These are phyloP conservation scores for Fusarium nematophilum DNA, from an alignment of 2,329 filamentous ascomycete genomes.

Conservation along the genomic window DNA sequence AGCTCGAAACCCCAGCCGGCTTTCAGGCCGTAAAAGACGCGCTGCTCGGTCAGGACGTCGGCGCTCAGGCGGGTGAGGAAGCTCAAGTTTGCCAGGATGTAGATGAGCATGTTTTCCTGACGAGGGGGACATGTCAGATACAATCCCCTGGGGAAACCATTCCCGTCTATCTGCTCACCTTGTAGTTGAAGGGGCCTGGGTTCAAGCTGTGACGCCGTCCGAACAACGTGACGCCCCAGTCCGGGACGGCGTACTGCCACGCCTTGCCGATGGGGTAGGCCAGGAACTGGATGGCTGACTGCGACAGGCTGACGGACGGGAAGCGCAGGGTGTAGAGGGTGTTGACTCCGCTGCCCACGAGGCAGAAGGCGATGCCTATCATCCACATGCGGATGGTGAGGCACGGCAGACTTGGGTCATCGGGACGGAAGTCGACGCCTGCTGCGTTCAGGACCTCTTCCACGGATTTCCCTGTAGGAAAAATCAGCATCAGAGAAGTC, in stretches of 20 bases:
- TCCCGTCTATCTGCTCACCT: constrained; percentile 22
- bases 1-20: constrained; percentile 62
- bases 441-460: constrained; percentile 46
- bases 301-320: constrained; percentile 47
- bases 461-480: constrained; percentile 20
- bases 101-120: constrained; percentile 65
- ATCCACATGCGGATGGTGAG: constrained; percentile 55
- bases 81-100: constrained; percentile 66
- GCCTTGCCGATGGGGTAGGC: constrained; percentile 57
- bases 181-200: constrained; percentile 53
- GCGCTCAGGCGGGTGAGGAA: constrained; percentile 53
- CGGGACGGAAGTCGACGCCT: constrained; percentile 43
- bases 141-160: not conserved
- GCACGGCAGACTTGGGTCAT: constrained; percentile 46
- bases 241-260: constrained; percentile 47
- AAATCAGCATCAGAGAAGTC: not conserved
- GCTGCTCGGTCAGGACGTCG: constrained; percentile 49
- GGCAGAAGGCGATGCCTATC: constrained; percentile 52
- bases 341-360: constrained; percentile 52
- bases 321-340: constrained; percentile 55
- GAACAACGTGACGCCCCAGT: constrained; percentile 44
- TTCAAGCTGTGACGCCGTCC: constrained; percentile 50
- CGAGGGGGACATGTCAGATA: too few species aligned
- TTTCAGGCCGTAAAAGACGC: constrained; percentile 56
- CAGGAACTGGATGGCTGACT: constrained; percentile 54